Base-by-base conservation (phyloP, 768 basidiomycete genomes). In the Mycena sanguinolenta region DNA sequence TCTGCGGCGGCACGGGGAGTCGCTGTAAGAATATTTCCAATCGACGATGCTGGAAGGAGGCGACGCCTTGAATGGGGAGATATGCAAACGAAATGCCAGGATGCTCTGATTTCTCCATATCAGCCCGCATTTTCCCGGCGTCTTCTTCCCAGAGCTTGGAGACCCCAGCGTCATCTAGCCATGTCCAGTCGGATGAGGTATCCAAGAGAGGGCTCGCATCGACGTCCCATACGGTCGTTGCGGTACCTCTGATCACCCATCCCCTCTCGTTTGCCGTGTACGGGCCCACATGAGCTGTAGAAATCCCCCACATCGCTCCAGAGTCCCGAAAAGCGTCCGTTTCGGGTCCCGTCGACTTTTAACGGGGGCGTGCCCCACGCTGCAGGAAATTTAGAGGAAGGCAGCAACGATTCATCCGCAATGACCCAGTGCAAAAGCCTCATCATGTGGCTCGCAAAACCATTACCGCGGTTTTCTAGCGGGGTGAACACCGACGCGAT, bases 371-470 rank as follows among this genome's bases (percentile, higher is more conserved):
- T 58, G 19, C 88, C 88, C 88, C 87, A 81, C 82, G 84, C 58
- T 61, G 58, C 12, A 74, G 81, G 71, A 81, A 82, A 73, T 65
- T 64, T 70, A 54, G 57, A 62, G n/a, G 5, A 0, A 17, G 76
- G 76, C 30, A 75, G 74, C 3, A 70, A 59, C 58, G 65, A 72
- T 32, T 67, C 69, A 16, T 82, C 79, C 7, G 85, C 86, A 42
- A 87, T 77, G 16, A 88, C 83, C 84, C 85, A 87, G 74, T 92
- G 90, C 39, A 92, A 64, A 27, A 92, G 83, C 17, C 85, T 81
- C 90, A 91, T 90, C 90, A 91, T 90, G 69, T 89, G 88, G 14
- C 77, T 75, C 13, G 87, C 90, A 69, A 90, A 91, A 23, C 91
- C 90, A 61, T 85, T 85, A 14, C 84, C 79, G 62, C 89, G 84